A percentile compares a stretch with the other conserved stretches of the same genome.
Conservation (phyloP, 1,284 basidiomycete genomes). For the Pulveroboletus sp. region DNA sequence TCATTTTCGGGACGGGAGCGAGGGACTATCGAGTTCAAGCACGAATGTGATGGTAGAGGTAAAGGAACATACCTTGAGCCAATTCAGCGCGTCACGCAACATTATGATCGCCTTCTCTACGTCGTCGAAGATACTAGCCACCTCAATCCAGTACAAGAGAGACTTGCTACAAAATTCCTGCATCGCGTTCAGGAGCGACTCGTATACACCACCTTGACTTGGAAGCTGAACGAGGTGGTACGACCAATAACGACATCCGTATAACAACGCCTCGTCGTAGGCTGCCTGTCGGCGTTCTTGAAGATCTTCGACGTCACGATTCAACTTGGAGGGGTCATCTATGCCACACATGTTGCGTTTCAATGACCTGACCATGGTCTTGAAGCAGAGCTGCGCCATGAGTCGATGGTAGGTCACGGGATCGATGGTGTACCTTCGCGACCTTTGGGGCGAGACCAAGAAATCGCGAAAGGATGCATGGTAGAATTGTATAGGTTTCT, state of each 20-base stretch:
- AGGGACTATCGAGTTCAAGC: conserved; percentile 2
- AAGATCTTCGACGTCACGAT: conserved; percentile 18
- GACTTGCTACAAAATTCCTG: conserved; percentile 4
- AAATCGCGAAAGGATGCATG: conserved; percentile 29
- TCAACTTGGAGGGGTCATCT: conserved; percentile 17
- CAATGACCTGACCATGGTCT: conserved; percentile 14
- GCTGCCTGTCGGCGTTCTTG: not conserved
- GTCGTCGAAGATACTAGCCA: conserved; percentile 15
- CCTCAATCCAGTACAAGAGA: conserved; percentile 23
- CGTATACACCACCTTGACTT: conserved; percentile 1
- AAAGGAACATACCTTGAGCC: conserved; percentile 17
- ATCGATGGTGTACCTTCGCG: conserved; percentile 10
- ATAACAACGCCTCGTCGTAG: conserved; percentile 13
- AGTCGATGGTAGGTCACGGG: conserved; percentile 18
- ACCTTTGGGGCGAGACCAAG: conserved; percentile 10
- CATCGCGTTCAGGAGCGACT: conserved; percentile 10
- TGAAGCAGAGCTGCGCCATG: conserved; percentile 20
- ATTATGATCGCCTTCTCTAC: conserved; percentile 15
- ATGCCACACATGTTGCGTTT: conserved; percentile 23
- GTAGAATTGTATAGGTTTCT: conserved; percentile 24
- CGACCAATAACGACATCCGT: conserved; percentile 24
- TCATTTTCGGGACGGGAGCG: not conserved
- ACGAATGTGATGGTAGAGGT: not conserved
- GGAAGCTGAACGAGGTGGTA: conserved; percentile 19
- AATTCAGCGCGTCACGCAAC: conserved; percentile 9